A percentile compares a stretch with the other conserved stretches of the same genome.
phyloP scores from a whole-genome alignment of 768 basidiomycete genomes.

The Galerina marginata region DNA sequence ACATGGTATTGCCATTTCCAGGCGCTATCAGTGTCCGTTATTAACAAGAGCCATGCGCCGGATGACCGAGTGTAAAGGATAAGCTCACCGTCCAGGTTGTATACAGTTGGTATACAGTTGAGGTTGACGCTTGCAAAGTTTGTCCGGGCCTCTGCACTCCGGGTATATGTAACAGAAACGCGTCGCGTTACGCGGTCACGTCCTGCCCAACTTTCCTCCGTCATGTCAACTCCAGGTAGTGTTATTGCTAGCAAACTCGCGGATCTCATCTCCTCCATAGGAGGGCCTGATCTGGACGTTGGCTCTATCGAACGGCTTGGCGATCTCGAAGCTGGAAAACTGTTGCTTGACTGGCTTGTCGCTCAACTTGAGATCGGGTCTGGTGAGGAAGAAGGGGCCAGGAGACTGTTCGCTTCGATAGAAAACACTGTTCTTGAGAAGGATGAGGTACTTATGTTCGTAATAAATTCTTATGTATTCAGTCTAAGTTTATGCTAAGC shows the following conservation, averaged over 20 bases:
- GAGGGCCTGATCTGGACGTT: constrained; percentile 5
- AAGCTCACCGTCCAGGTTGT: no score
- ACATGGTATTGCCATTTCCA: no score
- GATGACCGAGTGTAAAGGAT: no score
- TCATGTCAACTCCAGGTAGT: background rate
- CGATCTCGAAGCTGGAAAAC: constrained; percentile 15
- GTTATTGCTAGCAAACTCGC: background rate
- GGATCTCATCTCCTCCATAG: background rate
- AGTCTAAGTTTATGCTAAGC: background rate
- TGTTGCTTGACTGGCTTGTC: constrained; percentile 20
- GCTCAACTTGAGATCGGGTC: constrained; percentile 8
- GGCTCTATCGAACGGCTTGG: constrained; percentile 5
- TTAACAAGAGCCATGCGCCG: no score
- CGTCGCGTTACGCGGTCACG: background rate
- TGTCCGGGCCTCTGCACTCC: no score
- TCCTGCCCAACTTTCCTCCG: background rate
- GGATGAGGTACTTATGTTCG: constrained; percentile 23
- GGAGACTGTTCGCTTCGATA: constrained; percentile 4
- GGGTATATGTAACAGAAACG: no score
- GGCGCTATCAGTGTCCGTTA: no score
- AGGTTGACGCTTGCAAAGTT: no score
- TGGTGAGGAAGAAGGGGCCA: background rate
- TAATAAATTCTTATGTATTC: background rate
- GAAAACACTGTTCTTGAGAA: constrained; percentile 21
- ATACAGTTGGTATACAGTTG: no score